A percentile compares a stretch with the other conserved stretches of the same genome.
Conservation (phyloP, 805 yeast species). For the Candida patagonica region DNA sequence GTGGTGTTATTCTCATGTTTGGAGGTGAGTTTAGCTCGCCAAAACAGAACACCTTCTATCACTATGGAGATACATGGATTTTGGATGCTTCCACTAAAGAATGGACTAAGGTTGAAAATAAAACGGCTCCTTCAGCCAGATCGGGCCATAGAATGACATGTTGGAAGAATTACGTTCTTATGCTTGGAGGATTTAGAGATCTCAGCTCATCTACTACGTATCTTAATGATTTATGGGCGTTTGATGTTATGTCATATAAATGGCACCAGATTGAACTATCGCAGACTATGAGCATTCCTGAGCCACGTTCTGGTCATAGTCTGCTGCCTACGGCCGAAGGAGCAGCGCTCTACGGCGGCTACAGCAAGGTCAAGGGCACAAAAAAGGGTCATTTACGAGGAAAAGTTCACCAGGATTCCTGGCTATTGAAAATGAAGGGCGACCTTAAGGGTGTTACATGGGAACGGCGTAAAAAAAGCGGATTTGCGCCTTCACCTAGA, state of each 20-base stretch:
- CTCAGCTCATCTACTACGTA: conserved; percentile 77
- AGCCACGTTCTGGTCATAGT: conserved; percentile 90
- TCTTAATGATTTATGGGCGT: conserved; percentile 80
- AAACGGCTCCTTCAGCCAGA: conserved; percentile 65
- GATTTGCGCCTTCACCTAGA: conserved; percentile 83
- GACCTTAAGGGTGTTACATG: conserved; percentile 71
- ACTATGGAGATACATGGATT: conserved; percentile 94
- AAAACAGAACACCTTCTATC: conserved; percentile 90
- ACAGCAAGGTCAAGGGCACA: conserved; percentile 79
- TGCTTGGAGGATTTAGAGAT: conserved; percentile 92
- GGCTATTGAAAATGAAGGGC: conserved; percentile 80
- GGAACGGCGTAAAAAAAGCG: conserved; percentile 85
- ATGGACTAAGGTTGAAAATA: conserved; percentile 79
- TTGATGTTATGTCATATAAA: conserved; percentile 79
- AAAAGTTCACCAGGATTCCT: conserved; percentile 74
- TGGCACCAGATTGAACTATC: conserved; percentile 91
- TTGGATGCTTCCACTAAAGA: conserved; percentile 75
- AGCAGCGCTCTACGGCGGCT: conserved; percentile 85
- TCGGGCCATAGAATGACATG: conserved; percentile 86
- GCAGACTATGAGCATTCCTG: conserved; percentile 70
- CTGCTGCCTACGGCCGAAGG: conserved; percentile 72
- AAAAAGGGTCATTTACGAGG: conserved; percentile 80
- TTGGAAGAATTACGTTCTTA: conserved; percentile 83
- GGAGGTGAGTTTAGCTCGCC: conserved; percentile 98
- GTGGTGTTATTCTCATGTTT: conserved; percentile 75